These are phyloP conservation scores for Sisymbrium altissimum DNA, from an alignment of 345 rosid genomes.

Conservation along the genomic window DNA sequence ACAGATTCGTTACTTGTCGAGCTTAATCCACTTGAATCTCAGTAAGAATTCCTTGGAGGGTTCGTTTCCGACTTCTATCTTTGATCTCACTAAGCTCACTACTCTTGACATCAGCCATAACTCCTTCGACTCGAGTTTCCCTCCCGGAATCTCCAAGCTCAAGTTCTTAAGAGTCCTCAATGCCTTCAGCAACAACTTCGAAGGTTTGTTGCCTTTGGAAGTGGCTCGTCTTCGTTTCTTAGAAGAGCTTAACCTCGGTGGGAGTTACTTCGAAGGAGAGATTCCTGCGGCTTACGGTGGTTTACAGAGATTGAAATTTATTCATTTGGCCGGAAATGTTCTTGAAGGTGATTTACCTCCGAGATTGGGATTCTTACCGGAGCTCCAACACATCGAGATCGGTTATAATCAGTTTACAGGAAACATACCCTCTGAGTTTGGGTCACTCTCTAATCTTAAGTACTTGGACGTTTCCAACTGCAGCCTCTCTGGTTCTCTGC, in stretches of 20 bases:
- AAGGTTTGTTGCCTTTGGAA: constrained; percentile 60
- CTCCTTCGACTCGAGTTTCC: constrained; percentile 68
- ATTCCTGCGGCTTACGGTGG: constrained; percentile 66
- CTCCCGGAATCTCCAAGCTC: constrained; percentile 72
- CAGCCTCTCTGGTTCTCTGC: constrained; percentile 64
- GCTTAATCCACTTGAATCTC: constrained; percentile 66
- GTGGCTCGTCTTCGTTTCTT: constrained; percentile 48
- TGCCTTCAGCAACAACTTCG: constrained; percentile 81
- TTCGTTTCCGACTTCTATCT: constrained; percentile 49
- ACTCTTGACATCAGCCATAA: constrained; percentile 81
- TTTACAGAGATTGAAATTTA: constrained; percentile 47
- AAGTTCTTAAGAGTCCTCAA: constrained; percentile 57
- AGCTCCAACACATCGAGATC: constrained; percentile 70
- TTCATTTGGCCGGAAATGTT: constrained; percentile 69
- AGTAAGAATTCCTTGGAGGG: constrained; percentile 64
- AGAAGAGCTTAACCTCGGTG: constrained; percentile 89
- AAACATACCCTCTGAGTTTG: constrained; percentile 56
- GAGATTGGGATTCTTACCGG: constrained; percentile 51
- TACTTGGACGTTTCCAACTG: constrained; percentile 65
- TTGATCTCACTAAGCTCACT: constrained; percentile 55
- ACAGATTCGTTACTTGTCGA: constrained; percentile 56
- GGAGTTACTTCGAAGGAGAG: constrained; percentile 82
- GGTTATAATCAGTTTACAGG: constrained; percentile 72
- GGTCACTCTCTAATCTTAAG: constrained; percentile 48
- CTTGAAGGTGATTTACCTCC: constrained; percentile 65